Evolutionary conservation across 2,329 filamentous ascomycete genomes (phyloP).

Genomic region (Fusarium algeriense): DNA sequence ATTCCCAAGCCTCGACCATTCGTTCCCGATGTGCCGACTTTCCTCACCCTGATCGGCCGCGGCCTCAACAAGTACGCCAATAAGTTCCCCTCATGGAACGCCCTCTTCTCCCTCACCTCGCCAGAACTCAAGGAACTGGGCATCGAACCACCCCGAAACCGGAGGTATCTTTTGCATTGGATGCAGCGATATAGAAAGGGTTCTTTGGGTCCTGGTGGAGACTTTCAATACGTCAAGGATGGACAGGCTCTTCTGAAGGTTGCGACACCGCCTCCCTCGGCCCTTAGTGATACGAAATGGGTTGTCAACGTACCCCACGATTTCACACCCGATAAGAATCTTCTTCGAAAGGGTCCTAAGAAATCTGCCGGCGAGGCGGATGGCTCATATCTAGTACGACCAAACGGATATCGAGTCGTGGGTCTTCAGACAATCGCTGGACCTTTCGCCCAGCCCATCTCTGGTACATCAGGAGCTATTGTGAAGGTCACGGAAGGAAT

Average conservation of each 20-base stretch:
- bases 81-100: constrained; percentile 92
- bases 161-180: constrained; percentile 89
- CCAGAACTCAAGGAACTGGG: constrained; percentile 84
- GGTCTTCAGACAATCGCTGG: constrained; percentile 79
- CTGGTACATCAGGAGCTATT: constrained; percentile 72
- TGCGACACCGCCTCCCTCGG: constrained; percentile 54
- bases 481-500: constrained; percentile 85
- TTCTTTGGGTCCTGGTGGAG: constrained; percentile 83
- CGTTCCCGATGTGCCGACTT: constrained; percentile 85
- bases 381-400: constrained; percentile 45
- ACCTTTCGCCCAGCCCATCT: constrained; percentile 77
- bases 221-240: constrained; percentile 77
- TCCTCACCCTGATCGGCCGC: constrained; percentile 92
- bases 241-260: constrained; percentile 66
- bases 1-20: constrained; percentile 83
- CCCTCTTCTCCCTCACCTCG: constrained; percentile 85
- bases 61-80: constrained; percentile 82
- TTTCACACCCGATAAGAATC: constrained; percentile 48
- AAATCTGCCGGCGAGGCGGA: background rate
- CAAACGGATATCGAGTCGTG: constrained; percentile 70
- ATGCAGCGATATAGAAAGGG: constrained; percentile 85
- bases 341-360: constrained; percentile 42
- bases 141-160: constrained; percentile 84
- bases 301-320: constrained; percentile 68
- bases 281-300: constrained; percentile 61